A percentile compares a stretch with the other conserved stretches of the same genome.
Conservation (phyloP, 23 red algal genomes). For the Cyanidium caldarium region DNA sequence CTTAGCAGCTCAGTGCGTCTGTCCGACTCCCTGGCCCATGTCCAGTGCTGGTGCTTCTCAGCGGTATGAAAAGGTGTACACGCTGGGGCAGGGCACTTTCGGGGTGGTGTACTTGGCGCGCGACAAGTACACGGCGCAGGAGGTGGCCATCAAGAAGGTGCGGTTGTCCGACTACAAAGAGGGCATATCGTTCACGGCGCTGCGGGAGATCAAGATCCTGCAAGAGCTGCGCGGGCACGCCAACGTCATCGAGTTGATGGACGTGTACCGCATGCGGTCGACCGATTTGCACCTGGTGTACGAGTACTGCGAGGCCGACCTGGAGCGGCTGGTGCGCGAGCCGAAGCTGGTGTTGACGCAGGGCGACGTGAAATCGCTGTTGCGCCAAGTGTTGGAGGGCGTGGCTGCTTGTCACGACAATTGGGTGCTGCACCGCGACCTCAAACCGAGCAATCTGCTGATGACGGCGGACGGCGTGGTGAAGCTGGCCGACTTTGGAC, state of each 20-base stretch:
- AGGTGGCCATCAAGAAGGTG: constrained; percentile 25
- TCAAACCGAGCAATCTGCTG: constrained; percentile 94
- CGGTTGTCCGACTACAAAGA: constrained; percentile 41
- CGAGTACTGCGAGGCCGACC: constrained; percentile 84
- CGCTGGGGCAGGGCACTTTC: constrained; percentile 28
- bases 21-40: not conserved
- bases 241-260: constrained; percentile 71
- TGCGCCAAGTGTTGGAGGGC: constrained; percentile 63
- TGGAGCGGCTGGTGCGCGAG: constrained; percentile 73
- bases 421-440: constrained; percentile 83
- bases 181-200: constrained; percentile 64
- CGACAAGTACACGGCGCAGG: constrained; percentile 10
- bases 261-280: constrained; percentile 46
- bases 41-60: not conserved
- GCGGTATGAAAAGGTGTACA: constrained; percentile 22
- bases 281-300: constrained; percentile 86
- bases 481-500: constrained; percentile 90
- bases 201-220: constrained; percentile 84
- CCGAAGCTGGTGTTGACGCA: constrained; percentile 49
- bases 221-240: constrained; percentile 71
- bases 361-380: constrained; percentile 51
- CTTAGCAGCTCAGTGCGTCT: not conserved
- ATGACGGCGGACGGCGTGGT: constrained; percentile 66
- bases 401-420: constrained; percentile 50
- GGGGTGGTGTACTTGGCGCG: constrained; percentile 23